Evolutionary conservation across 768 basidiomycete genomes (phyloP), one percentile per base, ranked within the genome.

Genomic region (Agaricus subrufescens): DNA sequence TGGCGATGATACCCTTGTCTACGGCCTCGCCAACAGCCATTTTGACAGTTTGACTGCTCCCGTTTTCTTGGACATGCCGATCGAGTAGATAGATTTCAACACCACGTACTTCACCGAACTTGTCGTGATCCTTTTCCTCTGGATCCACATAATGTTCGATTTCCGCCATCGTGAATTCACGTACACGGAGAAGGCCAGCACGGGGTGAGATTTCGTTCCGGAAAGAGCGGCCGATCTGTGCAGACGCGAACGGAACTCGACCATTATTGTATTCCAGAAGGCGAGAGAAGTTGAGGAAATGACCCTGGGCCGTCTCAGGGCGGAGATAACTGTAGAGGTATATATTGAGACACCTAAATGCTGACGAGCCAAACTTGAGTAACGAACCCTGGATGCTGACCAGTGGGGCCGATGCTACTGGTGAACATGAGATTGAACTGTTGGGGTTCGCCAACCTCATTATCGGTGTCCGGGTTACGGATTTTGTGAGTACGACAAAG

Each of bases 61-160:
- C 97, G 29, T 82, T 77, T 45, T 78, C 72, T 67, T 99, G 97
- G n/a, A 88, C 82, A 64, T 89, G 73, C 60, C 91, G 86, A 63
- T 95, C 86, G 54, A 98, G 82, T 46, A 98, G 77, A 26, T 79
- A 73, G 46, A 98, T 78, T 49, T 78, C 80, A 58, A 93, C 76
- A 63, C 93, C 82, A 56, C 84, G 84, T 57, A 89, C 84, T 61
- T 95, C 91, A 47, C 68, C 66, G 77, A 98, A 99, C n/a, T 85
- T 82, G 26, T 79, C 74, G 71, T 98, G 97, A 4, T 70, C 73
- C 75, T 98, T 99, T 75, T 97, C 86, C 43, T 81, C 79, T 12
- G 97, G 97, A 76, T 98, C 97, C 62, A 99, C 97, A 61, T 78
- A 99, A 75, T 99, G 97, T 73, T 99, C 97, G 67, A 99, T 97